phyloP scores from a whole-genome alignment of 306 rosid species.

The Casuarina cunninghamiana region DNA sequence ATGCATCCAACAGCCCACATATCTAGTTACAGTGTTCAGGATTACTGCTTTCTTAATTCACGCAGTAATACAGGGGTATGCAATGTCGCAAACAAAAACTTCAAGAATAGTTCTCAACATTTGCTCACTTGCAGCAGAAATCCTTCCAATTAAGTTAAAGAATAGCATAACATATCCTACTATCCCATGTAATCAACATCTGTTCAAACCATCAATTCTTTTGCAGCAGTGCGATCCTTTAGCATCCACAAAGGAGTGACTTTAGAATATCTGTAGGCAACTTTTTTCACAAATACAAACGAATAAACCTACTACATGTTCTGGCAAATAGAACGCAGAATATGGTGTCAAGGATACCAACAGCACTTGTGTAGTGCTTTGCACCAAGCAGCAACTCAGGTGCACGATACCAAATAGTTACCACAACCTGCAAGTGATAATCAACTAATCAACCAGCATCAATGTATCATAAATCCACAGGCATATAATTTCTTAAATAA shows the following conservation, averaged over 20 bases:
- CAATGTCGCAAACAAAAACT: background rate
- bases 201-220: background rate
- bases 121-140: background rate
- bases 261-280: background rate
- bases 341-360: conserved; percentile 62
- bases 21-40: conserved; percentile 57
- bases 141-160: background rate
- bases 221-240: no score
- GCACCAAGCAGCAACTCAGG: conserved; percentile 99
- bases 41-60: conserved; percentile 9
- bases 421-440: conserved; percentile 75
- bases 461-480: conserved; percentile 22
- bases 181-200: background rate
- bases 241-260: no score
- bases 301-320: background rate
- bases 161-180: background rate
- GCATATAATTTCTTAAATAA: conserved; percentile 11
- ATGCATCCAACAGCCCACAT: conserved; percentile 99
- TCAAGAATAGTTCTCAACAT: background rate
- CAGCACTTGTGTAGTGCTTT: conserved; percentile 98
- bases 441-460: conserved; percentile 17
- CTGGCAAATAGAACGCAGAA: conserved; percentile 11
- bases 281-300: background rate
- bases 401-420: conserved; percentile 99
- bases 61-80: background rate